These are phyloP conservation scores for Rhododendron griersonianum DNA, from an alignment of 148 eudicot genomes.

Conservation along the genomic window DNA sequence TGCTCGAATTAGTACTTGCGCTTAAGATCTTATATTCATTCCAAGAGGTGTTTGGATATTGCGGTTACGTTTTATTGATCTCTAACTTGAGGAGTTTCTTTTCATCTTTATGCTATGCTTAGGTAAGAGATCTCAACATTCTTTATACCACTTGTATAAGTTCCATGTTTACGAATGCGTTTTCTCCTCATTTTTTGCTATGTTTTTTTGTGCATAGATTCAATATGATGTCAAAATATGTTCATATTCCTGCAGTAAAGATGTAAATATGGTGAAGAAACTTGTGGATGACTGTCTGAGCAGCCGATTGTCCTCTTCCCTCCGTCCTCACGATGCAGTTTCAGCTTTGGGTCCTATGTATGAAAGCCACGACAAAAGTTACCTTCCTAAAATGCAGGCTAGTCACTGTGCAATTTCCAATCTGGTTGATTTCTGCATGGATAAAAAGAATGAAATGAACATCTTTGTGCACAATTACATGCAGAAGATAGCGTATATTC, in stretches of 20 bases:
- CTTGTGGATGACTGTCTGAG: constrained; percentile 70
- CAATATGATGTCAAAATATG: neutral
- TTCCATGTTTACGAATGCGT: neutral
- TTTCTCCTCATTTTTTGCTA: too few relatives aligned
- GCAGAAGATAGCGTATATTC: constrained; percentile 92
- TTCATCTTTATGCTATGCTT: neutral
- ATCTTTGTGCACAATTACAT: constrained; percentile 81
- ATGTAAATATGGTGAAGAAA: constrained; percentile 71
- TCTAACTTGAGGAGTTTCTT: neutral
- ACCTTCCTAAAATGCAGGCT: constrained; percentile 78
- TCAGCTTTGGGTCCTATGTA: constrained; percentile 97
- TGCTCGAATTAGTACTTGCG: neutral
- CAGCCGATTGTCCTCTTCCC: constrained; percentile 59
- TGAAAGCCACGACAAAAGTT: constrained; percentile 74
- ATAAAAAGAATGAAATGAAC: constrained; percentile 83
- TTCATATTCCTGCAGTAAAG: constrained; percentile 57
- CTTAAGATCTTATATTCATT: neutral
- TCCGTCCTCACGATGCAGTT: constrained; percentile 97
- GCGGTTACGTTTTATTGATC: neutral
- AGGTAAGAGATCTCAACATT: neutral
- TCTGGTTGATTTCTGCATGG: constrained; percentile 56
- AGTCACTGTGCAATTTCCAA: constrained; percentile 64
- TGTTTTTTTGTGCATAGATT: neutral
- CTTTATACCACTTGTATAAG: neutral
- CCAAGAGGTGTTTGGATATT: neutral